Evolutionary conservation across 2,329 filamentous ascomycete species (phyloP).

Genomic region (Xylaria sp.): DNA sequence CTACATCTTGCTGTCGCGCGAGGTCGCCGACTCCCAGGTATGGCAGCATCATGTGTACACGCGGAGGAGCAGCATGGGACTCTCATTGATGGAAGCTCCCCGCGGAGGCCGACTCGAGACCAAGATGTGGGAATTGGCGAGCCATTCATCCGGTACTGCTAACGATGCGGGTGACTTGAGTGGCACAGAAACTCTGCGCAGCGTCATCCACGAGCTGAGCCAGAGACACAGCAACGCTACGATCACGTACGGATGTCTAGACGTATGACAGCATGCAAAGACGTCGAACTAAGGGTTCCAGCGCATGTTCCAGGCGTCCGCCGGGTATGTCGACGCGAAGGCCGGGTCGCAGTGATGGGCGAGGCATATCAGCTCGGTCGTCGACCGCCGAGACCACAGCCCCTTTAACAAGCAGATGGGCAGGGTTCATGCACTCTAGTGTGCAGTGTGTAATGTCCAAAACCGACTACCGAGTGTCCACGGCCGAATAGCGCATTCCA

Average conservation of each 20-base stretch:
- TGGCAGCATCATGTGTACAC: neutral
- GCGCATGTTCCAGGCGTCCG: slow-evolving; percentile 2
- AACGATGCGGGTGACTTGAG: slow-evolving; percentile 16
- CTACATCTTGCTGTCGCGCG: slow-evolving; percentile 31
- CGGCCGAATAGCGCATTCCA: slow-evolving; percentile 29
- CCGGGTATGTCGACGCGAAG: neutral
- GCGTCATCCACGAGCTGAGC: slow-evolving; percentile 28
- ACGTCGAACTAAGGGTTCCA: slow-evolving; percentile 6
- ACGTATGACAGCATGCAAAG: slow-evolving; percentile 13
- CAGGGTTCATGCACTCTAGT: slow-evolving; percentile 9
- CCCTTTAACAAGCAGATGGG: slow-evolving; percentile 28
- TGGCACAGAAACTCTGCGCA: slow-evolving; percentile 14
- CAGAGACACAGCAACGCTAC: slow-evolving; percentile 22
- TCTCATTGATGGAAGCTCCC: slow-evolving; percentile 11
- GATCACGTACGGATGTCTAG: slow-evolving; percentile 32
- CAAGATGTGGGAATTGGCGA: slow-evolving; percentile 17
- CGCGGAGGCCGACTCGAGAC: slow-evolving; percentile 11
- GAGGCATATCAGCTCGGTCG: neutral
- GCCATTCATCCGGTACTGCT: slow-evolving; percentile 1
- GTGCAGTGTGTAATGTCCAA: slow-evolving; percentile 4
- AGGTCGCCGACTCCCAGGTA: slow-evolving; percentile 11
- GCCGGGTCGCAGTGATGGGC: neutral
- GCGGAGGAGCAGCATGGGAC: neutral
- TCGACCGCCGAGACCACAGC: slow-evolving; percentile 9
- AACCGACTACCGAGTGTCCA: slow-evolving; percentile 18